Evolutionary conservation across 306 rosid species (phyloP), one percentile per base, ranked within the genome.

Genomic region (Mimosa pudica): DNA sequence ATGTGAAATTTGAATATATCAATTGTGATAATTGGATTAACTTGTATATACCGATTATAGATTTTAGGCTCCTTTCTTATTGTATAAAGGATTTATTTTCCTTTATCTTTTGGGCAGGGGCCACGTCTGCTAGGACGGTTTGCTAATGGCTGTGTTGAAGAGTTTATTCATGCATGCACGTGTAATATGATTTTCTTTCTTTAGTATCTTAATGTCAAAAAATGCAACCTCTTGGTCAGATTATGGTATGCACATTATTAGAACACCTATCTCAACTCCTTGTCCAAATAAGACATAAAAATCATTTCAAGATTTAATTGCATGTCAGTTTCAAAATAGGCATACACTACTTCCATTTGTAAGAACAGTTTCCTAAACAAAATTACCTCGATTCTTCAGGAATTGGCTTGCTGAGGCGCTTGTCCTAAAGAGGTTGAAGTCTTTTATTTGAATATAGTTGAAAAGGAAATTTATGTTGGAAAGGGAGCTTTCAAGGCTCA

Each of bases 61-160:
- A 24, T 24, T 24, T 24, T 24, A 24, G 30, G 30, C 30, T 24
- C 30, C 30, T 24, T 24, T 24, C 30, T 24, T 24, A 24, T 24
- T 24, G 30, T 24, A 24, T 24, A 24, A 24, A 24, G 30, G 30
- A 24, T 24, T 24, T 24, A 24, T 24, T 24, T 24, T 24, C 30
- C 30, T 24, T 24, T 24, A 24, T 24, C 30, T 24, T 24, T 24
- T 64, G 98, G 93, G 72, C 95, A 87, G 78, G 98, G 98, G 71
- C 98, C 98, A 70, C 83, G 81, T 61, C 88, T 93, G 45, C 88
- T 93, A 2, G 97, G 93, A 30, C 86, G 30, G 33, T 93, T 93
- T 84, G 42, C 91, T 44, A 87, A 81, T 84, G 98, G 98, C 35
- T 91, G 97, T n/a, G 81, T 93, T 84, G 98, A 93, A 86, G 98